Base-by-base conservation (phyloP, 352 stramenopile species). In the Achlya hypogyna region DNA sequence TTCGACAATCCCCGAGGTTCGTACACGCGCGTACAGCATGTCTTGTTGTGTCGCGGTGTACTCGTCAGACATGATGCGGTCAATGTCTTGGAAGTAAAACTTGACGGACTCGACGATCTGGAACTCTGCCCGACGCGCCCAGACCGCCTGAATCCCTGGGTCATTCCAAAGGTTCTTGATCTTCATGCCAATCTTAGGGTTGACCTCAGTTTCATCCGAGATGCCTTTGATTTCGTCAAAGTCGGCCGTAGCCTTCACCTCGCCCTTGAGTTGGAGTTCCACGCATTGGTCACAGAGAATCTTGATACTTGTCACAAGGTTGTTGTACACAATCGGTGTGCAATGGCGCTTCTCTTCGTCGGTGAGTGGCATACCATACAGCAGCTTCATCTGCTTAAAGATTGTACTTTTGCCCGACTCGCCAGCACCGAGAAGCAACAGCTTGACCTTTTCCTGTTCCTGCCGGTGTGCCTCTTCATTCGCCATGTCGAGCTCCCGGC, bases 41-140 rank as follows among this genome's bases (percentile, higher is more conserved):
- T 98, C 95, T 72, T 98, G 89, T 72, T 98, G 88, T 4, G 80
- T 98, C 28, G 91, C 87, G 51, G 95, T 75, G 75, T 98, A 98
- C 69, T 98, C 88, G 63, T 89, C 81, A 40, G 78, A 76, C 84
- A 96, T 97, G 76, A 98, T 98, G 58, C 88, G 75, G 69, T 98
- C 90, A 38, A 98, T 88, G 69, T 97, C 86, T 66, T 96, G 95
- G 75, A 98, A 98, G 76, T 97, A 98, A 72, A 96, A 98, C 73
- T 97, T 97, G 65, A 98, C 89, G 49, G 93, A 98, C 71, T 98
- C 96, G 69, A 98, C 91, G 72, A 98, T 97, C 82, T 98, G 95
- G 73, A 96, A 98, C 65, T 97, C 79, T 22, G 86, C 78, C 71
- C 95, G 83, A 62, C 95, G 94, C 67, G 81, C 90, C 91, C 91